Conservation (phyloP, 2,329 filamentous ascomycete genomes). For the Diaporthe humulicola region DNA sequence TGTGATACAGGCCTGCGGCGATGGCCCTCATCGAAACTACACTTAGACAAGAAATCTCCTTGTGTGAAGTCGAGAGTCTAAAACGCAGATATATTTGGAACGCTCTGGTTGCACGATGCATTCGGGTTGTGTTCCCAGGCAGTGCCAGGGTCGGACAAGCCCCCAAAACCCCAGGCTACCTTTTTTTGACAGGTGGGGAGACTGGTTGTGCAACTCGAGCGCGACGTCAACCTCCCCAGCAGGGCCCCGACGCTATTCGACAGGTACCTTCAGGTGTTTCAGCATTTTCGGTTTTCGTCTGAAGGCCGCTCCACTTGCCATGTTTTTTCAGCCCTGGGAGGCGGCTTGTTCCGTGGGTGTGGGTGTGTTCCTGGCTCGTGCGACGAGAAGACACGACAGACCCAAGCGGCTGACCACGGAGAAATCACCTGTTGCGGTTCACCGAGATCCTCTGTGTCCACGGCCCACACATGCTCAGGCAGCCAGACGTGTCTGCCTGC, state of each 20-base stretch:
- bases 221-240: background rate
- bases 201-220: background rate
- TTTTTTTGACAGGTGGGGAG: background rate
- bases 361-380: slow-evolving; percentile 32
- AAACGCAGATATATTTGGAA: slow-evolving; percentile 23
- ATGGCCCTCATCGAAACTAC: background rate
- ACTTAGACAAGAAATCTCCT: background rate
- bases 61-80: background rate
- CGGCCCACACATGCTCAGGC: background rate
- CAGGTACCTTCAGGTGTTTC: background rate
- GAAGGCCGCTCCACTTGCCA: background rate
- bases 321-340: slow-evolving; percentile 24
- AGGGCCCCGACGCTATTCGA: background rate
- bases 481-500: background rate
- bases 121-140: background rate
- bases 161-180: background rate
- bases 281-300: slow-evolving; percentile 31
- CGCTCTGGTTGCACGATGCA: slow-evolving; percentile 3
- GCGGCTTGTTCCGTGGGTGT: slow-evolving; percentile 7
- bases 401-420: slow-evolving; percentile 16
- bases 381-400: slow-evolving; percentile 1
- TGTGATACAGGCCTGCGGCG: background rate
- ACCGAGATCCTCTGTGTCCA: slow-evolving; percentile 11
- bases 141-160: slow-evolving; percentile 10
- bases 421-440: background rate